phyloP scores from a whole-genome alignment of 1,284 basidiomycete species.

The Neonothopanus nambi region DNA sequence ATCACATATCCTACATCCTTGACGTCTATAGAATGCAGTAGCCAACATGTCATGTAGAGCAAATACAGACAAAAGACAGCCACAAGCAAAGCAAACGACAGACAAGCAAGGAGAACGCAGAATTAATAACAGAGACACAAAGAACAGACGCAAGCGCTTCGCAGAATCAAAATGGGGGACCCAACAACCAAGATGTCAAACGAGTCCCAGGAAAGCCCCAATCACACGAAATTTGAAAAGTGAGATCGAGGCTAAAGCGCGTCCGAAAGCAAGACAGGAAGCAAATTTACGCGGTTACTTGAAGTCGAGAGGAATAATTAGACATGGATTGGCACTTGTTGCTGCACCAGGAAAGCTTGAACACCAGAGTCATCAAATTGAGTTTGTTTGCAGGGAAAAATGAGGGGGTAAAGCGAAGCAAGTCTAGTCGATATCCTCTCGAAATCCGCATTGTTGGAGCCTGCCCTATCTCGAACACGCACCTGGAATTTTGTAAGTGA shows the following conservation, averaged over 20 bases:
- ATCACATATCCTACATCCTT: constrained; percentile 95
- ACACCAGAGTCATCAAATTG: too few species aligned
- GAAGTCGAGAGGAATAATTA: constrained; percentile 32
- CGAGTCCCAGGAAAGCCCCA: constrained; percentile 34
- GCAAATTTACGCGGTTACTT: constrained; percentile 37
- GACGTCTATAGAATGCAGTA: constrained; percentile 65
- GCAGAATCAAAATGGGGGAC: constrained; percentile 36
- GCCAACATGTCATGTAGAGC: constrained; percentile 28
- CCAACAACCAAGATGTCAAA: constrained; percentile 14
- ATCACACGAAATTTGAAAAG: constrained; percentile 19
- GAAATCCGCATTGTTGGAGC: constrained; percentile 41
- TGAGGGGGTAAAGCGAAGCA: too few species aligned
- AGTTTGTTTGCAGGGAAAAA: too few species aligned
- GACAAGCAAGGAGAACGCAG: constrained; percentile 38
- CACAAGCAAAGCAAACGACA: constrained; percentile 28
- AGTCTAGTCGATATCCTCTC: constrained; percentile 23
- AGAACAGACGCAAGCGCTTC: constrained; percentile 53
- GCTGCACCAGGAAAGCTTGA: too few species aligned
- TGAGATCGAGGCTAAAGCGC: constrained; percentile 35
- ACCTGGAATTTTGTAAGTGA: constrained; percentile 30
- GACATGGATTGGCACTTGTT: too few species aligned
- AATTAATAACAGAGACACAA: constrained; percentile 51
- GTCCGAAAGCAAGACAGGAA: constrained; percentile 52
- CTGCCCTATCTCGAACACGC: constrained; percentile 55
- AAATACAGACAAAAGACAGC: constrained; percentile 32